Evolutionary conservation across 177 flowering plant genomes (phyloP), one percentile per base, ranked within the genome.

Genomic region (Vitis hybrid): DNA sequence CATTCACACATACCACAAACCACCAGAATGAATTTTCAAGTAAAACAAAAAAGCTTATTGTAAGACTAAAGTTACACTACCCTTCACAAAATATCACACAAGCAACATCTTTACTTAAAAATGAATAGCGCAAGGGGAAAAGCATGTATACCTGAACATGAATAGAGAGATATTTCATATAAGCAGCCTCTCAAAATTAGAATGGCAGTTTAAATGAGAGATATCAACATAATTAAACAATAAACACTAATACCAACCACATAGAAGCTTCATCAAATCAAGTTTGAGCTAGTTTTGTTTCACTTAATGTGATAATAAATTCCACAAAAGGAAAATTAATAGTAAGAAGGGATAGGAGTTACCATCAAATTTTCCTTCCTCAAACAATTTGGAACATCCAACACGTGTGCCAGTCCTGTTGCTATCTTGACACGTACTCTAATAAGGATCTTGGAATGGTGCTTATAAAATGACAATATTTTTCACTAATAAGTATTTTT

Each of bases 341-440:
- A 39, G 62, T 58, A 21, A 60, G 30, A 26, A 26, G 30, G 30
- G 8, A 63, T 54, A 62, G 9, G 54, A 30, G 6, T 17, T 73
- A 80, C 83, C 80, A 50, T 51, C 17, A 49, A 75, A 59, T 70
- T 64, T 54, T 48, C 49, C 30, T 26, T 26, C 30, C 30, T 26
- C 30, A 26, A 69, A 66, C 64, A 55, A 70, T 50, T 30, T 59
- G 67, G 49, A 23, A 51, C 11, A 51, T 18, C 56, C 12, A 62
- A 60, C 45, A 32, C 26, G 21, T 26, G 66, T 13, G 26, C 58
- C 66, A 52, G 60, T 52, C 26, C 62, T 39, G 7, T 39, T 50
- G n/a, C 34, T 51, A 11, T 30, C 65, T 73, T 59, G 45, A 45
- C 7, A 26, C 2, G 56, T 32, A 71, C 67, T 54, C 59, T 52